phyloP scores from a whole-genome alignment of 108 stramenopile species.

The Seminavis robusta region DNA sequence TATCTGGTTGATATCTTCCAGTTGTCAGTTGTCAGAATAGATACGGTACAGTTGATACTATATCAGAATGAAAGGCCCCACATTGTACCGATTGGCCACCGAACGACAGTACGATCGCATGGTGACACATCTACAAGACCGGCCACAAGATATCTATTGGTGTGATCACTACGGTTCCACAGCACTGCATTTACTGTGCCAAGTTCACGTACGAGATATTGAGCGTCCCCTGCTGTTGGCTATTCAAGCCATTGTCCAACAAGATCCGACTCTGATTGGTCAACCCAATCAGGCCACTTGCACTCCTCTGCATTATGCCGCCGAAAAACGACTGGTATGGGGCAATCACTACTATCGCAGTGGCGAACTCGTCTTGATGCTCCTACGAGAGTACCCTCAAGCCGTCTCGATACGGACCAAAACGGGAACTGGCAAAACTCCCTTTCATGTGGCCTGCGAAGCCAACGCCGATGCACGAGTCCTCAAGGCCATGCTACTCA shows the following conservation, averaged over 20 bases:
- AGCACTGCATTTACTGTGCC: slow-evolving; percentile 30
- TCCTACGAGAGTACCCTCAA: slow-evolving; percentile 21
- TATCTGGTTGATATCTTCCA: too few species aligned
- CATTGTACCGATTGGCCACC: slow-evolving; percentile 26
- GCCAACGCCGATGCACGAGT: slow-evolving; percentile 12
- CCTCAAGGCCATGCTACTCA: slow-evolving; percentile 23
- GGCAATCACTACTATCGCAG: neutral
- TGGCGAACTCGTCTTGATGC: neutral
- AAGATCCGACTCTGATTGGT: slow-evolving; percentile 11
- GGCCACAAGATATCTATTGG: slow-evolving; percentile 25
- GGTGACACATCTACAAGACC: slow-evolving; percentile 2
- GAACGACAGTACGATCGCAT: slow-evolving; percentile 17
- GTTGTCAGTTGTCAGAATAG: too few species aligned
- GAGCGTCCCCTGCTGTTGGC: slow-evolving; percentile 16
- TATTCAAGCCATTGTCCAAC: slow-evolving; percentile 18
- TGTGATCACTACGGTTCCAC: slow-evolving; percentile 28
- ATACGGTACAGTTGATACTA: too few species aligned
- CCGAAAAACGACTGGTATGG: slow-evolving; percentile 11
- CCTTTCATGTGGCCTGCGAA: slow-evolving; percentile 33
- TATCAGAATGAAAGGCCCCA: slow-evolving; percentile 14
- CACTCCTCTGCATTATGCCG: slow-evolving; percentile 40
- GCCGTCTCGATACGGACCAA: slow-evolving; percentile 17
- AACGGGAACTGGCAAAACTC: slow-evolving; percentile 22
- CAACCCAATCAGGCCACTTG: slow-evolving; percentile 18
- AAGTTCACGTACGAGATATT: slow-evolving; percentile 5